Evolutionary conservation across 2,329 filamentous ascomycete genomes (phyloP).

Genomic region (Akanthomyces lecanii): DNA sequence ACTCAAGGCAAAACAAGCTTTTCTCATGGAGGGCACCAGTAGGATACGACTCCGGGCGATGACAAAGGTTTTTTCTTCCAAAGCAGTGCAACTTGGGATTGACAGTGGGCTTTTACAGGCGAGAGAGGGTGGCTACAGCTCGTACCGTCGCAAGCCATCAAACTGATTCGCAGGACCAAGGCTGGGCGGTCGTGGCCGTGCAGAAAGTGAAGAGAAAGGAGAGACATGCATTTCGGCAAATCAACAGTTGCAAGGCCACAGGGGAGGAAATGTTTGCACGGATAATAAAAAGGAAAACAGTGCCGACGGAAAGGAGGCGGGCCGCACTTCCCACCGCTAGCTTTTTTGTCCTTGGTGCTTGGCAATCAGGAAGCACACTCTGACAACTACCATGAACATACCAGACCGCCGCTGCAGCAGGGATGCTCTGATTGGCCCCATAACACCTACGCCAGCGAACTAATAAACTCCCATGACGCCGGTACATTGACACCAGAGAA

Average conservation of each 20-base stretch:
- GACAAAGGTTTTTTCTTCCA: not conserved
- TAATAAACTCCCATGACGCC: not conserved
- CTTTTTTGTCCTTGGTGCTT: not conserved
- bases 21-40: not conserved
- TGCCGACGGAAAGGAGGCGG: not conserved
- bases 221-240: constrained; percentile 8
- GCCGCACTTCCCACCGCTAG: constrained; percentile 11
- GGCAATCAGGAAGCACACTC: not conserved
- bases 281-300: constrained; percentile 3
- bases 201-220: not conserved
- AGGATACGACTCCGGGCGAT: not conserved
- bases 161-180: not conserved
- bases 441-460: not conserved
- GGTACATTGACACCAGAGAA: not conserved
- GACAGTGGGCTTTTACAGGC: not conserved
- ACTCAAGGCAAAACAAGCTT: constrained; percentile 10
- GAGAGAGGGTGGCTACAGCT: not conserved
- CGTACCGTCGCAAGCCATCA: not conserved
- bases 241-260: not conserved
- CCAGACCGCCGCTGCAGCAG: not conserved
- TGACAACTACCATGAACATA: not conserved
- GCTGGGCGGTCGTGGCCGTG: not conserved
- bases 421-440: not conserved
- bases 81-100: not conserved
- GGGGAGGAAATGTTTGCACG: not conserved